Evolutionary conservation across 768 basidiomycete species (phyloP).

Genomic region (Punctularia strigosozonata): DNA sequence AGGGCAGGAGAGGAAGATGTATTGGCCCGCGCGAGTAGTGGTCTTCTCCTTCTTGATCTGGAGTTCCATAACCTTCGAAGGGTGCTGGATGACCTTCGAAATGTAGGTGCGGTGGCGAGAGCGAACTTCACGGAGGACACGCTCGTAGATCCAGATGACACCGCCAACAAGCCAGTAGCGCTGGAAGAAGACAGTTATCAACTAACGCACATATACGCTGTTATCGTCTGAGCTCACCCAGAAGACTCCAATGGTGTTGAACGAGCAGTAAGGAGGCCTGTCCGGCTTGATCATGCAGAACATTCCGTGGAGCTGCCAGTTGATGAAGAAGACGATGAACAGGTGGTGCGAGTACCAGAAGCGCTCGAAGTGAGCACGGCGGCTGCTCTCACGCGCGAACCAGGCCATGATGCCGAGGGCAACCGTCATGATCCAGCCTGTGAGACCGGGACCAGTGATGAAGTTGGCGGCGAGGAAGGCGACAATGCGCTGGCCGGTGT

Average conservation of each 20-base stretch:
- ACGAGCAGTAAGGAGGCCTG: constrained; percentile 78
- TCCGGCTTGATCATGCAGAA: constrained; percentile 96
- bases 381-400: constrained; percentile 74
- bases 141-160: constrained; percentile 76
- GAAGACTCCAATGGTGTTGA: constrained; percentile 81
- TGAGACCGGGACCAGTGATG: constrained; percentile 66
- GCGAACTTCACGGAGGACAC: constrained; percentile 84
- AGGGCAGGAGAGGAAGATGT: constrained; percentile 87
- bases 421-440: constrained; percentile 83
- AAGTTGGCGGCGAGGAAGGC: constrained; percentile 78
- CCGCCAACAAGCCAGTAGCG: constrained; percentile 88
- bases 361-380: constrained; percentile 68
- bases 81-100: constrained; percentile 92
- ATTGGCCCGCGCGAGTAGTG: constrained; percentile 75
- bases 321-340: constrained; percentile 86
- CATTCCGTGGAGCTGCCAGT: constrained; percentile 94
- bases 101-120: constrained; percentile 87
- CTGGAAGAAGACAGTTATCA: constrained; percentile 22
- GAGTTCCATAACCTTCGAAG: constrained; percentile 86
- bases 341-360: constrained; percentile 89
- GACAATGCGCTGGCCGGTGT: constrained; percentile 39
- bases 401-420: constrained; percentile 70
- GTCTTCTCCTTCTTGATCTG: constrained; percentile 97
- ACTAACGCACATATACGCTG: no score
- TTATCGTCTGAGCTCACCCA: constrained; percentile 63